Evolutionary conservation across 2,329 filamentous ascomycete species (phyloP), one percentile per base, ranked within the genome.

Genomic region (Rhinocladiella mackenziei): DNA sequence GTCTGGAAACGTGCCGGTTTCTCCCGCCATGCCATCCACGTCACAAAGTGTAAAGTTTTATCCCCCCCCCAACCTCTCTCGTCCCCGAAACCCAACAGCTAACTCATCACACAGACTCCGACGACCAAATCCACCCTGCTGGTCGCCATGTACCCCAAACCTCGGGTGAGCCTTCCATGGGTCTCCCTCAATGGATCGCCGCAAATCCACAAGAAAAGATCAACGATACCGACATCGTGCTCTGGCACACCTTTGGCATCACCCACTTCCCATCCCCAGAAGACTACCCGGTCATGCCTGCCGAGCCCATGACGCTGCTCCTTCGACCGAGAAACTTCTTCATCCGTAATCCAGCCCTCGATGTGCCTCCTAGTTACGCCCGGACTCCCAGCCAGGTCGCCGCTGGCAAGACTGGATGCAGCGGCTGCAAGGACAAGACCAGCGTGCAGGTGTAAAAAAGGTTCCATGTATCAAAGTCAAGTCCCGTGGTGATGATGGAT

Each of bases 161-260:
- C 5, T 87, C 83, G 0, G 89, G 89, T 58, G 82, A 88, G 54
- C 84, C 84, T 0, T 84, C 83, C 0, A 67, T 70, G 30, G 87
- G 87, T 22, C 70, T 94, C 2, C 83, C 84, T 0, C 74, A 81
- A 55, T 91, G 86, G 87, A 83, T 92, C 55, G 68, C 72, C 13
- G 80, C 79, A 17, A 78, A 88, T 49, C 81, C 84, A 9, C 69
- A 69, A 33, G 79, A 77, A 45, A 76, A 71, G 18, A 81, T 94
- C 55, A 85, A 84, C 43, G 84, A 95, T 70, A 86, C 81, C 1
- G 86, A 96, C 62, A 70, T 95, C 20, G 89, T 96, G 1, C 76
- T 95, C 11, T 96, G 89, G 89, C 89, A 95, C 68, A 94, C 88
- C 0, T 96, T 95, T 59, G 89, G 89, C 25, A 74, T 95, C 25